phyloP scores from a whole-genome alignment of 2,329 filamentous ascomycete species.

The Bipolaris sorokiniana region DNA sequence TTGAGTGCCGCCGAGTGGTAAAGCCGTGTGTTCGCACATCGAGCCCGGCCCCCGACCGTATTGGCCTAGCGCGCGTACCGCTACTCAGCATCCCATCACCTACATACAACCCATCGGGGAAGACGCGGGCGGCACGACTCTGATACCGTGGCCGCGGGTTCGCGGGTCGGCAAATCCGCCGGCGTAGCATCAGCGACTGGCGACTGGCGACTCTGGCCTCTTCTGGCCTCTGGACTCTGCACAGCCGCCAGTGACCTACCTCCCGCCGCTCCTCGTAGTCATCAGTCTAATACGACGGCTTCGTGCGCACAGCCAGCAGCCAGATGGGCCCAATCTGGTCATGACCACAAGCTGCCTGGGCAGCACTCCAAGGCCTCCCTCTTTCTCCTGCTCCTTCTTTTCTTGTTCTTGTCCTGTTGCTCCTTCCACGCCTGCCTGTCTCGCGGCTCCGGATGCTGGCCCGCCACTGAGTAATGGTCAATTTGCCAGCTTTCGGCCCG shows the following conservation, averaged over 20 bases:
- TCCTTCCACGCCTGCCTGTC: neutral
- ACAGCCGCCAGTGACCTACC: neutral
- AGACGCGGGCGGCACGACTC: constrained; percentile 17
- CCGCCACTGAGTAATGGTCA: constrained; percentile 19
- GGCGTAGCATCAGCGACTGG: constrained; percentile 13
- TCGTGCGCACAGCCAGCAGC: neutral
- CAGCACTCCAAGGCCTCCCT: neutral
- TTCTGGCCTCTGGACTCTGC: neutral
- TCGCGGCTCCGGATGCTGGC: constrained; percentile 13
- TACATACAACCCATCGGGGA: constrained; percentile 11
- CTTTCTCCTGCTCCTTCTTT: neutral
- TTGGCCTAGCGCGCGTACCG: constrained; percentile 13
- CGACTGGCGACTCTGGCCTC: constrained; percentile 5
- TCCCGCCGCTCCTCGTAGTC: constrained; percentile 1
- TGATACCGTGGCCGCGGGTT: constrained; percentile 27
- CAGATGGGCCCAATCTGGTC: neutral
- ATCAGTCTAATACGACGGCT: constrained; percentile 12
- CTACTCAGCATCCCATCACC: constrained; percentile 13
- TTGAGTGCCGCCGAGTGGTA: constrained; percentile 7
- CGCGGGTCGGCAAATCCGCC: constrained; percentile 28
- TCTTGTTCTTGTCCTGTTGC: neutral
- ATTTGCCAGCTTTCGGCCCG: constrained; percentile 20
- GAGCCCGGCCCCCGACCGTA: too few species aligned
- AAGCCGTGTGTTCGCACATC: neutral
- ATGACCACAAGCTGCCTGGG: neutral